phyloP scores from a whole-genome alignment of 1,284 basidiomycete genomes.

The Fistulinella cinereoalba region DNA sequence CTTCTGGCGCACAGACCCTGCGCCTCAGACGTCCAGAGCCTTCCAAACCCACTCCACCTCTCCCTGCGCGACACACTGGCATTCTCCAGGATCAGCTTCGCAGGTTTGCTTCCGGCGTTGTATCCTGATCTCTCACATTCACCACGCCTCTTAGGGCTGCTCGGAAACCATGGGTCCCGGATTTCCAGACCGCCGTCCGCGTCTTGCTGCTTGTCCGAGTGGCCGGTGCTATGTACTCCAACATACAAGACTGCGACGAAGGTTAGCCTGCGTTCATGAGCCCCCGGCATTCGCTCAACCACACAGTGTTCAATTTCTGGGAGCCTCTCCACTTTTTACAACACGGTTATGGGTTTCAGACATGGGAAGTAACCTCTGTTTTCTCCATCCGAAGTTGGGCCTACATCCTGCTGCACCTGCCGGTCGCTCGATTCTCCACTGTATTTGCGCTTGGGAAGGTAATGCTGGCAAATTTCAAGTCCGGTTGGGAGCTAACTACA shows the following conservation, averaged over 20 bases:
- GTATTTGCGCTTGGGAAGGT: constrained; percentile 53
- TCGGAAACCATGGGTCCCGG: constrained; percentile 79
- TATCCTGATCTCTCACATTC: constrained; percentile 4
- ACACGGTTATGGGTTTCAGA: constrained; percentile 88
- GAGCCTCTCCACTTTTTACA: constrained; percentile 93
- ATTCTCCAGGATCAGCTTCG: constrained; percentile 76
- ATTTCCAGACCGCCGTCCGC: constrained; percentile 79
- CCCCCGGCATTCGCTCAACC: neutral
- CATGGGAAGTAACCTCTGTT: constrained; percentile 93
- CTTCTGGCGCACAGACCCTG: constrained; percentile 47
- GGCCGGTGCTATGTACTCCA: constrained; percentile 91
- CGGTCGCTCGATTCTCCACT: constrained; percentile 50
- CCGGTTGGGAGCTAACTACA: constrained; percentile 7
- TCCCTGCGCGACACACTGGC: constrained; percentile 51
- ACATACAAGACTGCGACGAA: constrained; percentile 97
- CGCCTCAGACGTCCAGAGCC: constrained; percentile 54
- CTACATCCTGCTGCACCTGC: constrained; percentile 78
- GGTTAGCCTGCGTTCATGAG: constrained; percentile 47
- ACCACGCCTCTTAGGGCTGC: constrained; percentile 46
- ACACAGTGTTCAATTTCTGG: constrained; percentile 97
- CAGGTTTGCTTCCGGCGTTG: constrained; percentile 41
- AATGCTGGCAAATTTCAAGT: constrained; percentile 7
- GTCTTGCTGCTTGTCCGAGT: constrained; percentile 82
- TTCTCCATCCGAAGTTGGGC: constrained; percentile 94
- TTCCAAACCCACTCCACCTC: constrained; percentile 32